Conservation (phyloP, 139 green algal species). For the Auxenochlorella protothecoides region DNA sequence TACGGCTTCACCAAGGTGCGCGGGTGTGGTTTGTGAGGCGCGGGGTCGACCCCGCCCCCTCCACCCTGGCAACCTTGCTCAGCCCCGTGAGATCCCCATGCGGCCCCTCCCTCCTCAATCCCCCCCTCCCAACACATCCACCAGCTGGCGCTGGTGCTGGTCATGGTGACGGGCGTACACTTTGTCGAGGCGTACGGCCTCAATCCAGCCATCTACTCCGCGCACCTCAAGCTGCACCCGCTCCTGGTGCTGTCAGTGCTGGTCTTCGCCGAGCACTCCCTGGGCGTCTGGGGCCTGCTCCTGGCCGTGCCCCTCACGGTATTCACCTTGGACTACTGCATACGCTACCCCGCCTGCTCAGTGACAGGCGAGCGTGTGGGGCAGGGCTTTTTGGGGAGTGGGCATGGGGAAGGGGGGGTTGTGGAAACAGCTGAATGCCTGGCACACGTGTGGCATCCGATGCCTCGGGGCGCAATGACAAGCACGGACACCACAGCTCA, state of each 20-base stretch:
- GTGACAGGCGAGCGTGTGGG: slow-evolving; percentile 22
- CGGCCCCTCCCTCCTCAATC: background rate
- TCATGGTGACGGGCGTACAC: slow-evolving; percentile 76
- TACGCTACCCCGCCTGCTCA: slow-evolving; percentile 47
- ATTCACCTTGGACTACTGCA: slow-evolving; percentile 84
- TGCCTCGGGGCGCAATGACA: background rate
- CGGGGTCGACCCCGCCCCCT: background rate
- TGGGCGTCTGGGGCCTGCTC: slow-evolving; percentile 89
- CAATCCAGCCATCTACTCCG: slow-evolving; percentile 81
- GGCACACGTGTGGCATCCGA: background rate
- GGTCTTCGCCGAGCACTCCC: slow-evolving; percentile 64
- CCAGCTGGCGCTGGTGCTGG: slow-evolving; percentile 67
- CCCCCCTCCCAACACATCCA: too few relatives aligned
- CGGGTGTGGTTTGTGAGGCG: background rate
- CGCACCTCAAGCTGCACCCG: slow-evolving; percentile 88
- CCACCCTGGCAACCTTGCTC: background rate
- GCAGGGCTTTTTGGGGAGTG: too few relatives aligned
- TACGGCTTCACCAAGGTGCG: slow-evolving; percentile 85
- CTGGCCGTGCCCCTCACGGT: slow-evolving; percentile 85
- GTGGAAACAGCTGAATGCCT: background rate
- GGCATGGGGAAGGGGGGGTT: too few relatives aligned
- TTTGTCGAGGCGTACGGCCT: slow-evolving; percentile 75
- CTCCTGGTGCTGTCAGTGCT: slow-evolving; percentile 68
- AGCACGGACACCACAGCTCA: background rate
- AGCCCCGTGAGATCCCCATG: background rate